phyloP scores from a whole-genome alignment of 1,139 yeast genomes.

The Eremothecium sinecaudum region DNA sequence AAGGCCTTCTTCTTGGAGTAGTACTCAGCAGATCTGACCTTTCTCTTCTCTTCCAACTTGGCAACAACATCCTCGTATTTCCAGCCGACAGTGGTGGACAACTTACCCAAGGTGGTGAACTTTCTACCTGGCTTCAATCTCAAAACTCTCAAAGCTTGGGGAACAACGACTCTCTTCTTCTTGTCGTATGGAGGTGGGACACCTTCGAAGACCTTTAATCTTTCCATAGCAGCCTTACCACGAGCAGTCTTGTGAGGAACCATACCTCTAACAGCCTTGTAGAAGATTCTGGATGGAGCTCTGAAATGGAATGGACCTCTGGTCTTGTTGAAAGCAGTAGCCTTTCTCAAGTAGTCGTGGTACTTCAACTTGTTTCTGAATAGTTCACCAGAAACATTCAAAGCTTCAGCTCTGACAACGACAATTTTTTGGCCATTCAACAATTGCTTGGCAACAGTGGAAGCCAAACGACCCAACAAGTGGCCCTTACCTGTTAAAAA shows the following conservation, averaged over 20 bases:
- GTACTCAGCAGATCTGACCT: constrained; percentile 98
- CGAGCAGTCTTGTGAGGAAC: constrained; percentile 99
- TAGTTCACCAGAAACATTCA: constrained; percentile 98
- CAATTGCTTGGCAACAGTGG: constrained; percentile 96
- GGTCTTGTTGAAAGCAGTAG: constrained; percentile 96
- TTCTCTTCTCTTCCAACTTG: constrained; percentile 98
- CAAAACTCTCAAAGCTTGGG: constrained; percentile 98
- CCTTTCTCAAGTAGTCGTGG: constrained; percentile 99
- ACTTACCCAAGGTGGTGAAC: constrained; percentile 96
- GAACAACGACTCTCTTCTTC: constrained; percentile 99
- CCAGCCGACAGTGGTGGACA: constrained; percentile 98
- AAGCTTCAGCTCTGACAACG: constrained; percentile 94
- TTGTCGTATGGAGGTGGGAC: constrained; percentile 99
- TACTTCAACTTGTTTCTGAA: constrained; percentile 99
- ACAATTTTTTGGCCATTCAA: constrained; percentile 97
- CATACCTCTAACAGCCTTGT: constrained; percentile 99
- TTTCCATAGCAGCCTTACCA: constrained; percentile 99
- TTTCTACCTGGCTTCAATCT: constrained; percentile 99
- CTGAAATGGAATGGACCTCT: constrained; percentile 99
- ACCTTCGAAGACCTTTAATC: constrained; percentile 99
- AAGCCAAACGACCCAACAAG: constrained; percentile 99
- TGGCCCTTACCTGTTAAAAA: constrained; percentile 75
- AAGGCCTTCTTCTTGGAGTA: constrained; percentile 98
- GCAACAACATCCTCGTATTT: constrained; percentile 97
- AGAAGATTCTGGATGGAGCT: constrained; percentile 99